Base-by-base conservation (phyloP, 495 filamentous ascomycete species). In the Aspergillus carlsbadensis region DNA sequence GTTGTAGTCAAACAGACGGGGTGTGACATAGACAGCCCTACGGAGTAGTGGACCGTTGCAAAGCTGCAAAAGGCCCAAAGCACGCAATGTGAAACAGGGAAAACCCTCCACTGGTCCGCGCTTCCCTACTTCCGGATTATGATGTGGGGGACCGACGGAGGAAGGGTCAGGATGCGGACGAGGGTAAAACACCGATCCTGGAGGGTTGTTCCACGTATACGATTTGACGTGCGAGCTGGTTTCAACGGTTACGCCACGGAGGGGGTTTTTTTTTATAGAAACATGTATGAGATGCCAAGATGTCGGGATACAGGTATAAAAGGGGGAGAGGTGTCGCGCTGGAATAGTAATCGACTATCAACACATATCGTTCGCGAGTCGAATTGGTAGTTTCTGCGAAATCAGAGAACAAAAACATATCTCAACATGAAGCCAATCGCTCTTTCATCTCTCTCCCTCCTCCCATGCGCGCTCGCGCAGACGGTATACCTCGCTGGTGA, bases 401-500 rank as follows among this genome's bases (percentile, higher is more conserved):
- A 10, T 29, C 13, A 36, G 14, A 36, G 1, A 11, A 10, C 29
- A 36, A 14, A 7, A 8, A 31, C 13, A 11, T 14, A 34, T 11
- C 14, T 17, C 14, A 18, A 54, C 35, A 73, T 73, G 67, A 70
- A 68, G 59, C 53, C 60, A 21, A 41, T 61, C 14, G 34, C 59
- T 1, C 18, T 69, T 6, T 22, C 57, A 6, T 50, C 65, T 36
- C 58, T 67, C 15, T 42, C 54, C 7, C 40, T 69, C 14, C 50
- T 71, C 5, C 69, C 71, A 24, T 56, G 58, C 44, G 59, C 57
- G 10, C 59, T 72, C 29, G 66, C 63, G 14, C 52, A 67, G 10
- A 77, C 69, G 0, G 63, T 84, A 54, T 84, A 83, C 62, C 69
- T 84, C 1, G 78, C 77, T 10, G 81, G 81, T 20, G 81, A 84